Evolutionary conservation across 805 yeast species (phyloP), one percentile per base, ranked within the genome.

Genomic region (Wickerhamiella lipophila): DNA sequence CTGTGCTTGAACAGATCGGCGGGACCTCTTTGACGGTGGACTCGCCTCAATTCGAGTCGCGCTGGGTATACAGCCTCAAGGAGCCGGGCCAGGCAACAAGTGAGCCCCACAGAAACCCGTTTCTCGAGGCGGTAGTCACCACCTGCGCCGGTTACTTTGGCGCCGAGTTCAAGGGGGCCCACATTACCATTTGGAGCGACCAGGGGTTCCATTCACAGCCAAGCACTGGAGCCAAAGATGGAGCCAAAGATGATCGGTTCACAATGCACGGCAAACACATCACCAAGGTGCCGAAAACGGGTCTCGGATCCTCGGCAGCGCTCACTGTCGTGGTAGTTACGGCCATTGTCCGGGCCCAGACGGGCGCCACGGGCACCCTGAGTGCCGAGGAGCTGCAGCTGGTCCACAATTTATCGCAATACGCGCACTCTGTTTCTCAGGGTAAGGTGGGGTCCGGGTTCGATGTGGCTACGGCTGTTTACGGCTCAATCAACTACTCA

Each of bases 361-460:
- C 58, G 6, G 56, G 62, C 21, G 44, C 64, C 4, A 60, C 72
- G 11, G 66, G 71, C 25, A 25, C 16, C 21, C 27, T 22, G 39
- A 18, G 29, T n/a, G 39, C 6, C 2, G 13, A 8, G 22, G 47
- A 35, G 26, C 42, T 42, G 26, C 57, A 3, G 52, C 62, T n/a
- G 69, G 25, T 89, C 30, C 97, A 92, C 62, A 89, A 86, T 58
- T 64, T 86, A 23, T 77, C 96, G 0, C 98, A 92, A 62, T 69
- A 84, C 7, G 81, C 95, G 0, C 98, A 92, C 63, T 88, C 96
- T 62, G 73, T 77, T 50, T 97, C 98, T 2, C 98, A 92, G 63
- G 84, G 85, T 27, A 92, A 92, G 64, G 79, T 92, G 22, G 98
- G 98, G 0, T 86, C 96, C 2, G 98, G 98, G 0, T 92, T 92